phyloP scores from a whole-genome alignment of 768 basidiomycete species.

The Termitomyces sp. region DNA sequence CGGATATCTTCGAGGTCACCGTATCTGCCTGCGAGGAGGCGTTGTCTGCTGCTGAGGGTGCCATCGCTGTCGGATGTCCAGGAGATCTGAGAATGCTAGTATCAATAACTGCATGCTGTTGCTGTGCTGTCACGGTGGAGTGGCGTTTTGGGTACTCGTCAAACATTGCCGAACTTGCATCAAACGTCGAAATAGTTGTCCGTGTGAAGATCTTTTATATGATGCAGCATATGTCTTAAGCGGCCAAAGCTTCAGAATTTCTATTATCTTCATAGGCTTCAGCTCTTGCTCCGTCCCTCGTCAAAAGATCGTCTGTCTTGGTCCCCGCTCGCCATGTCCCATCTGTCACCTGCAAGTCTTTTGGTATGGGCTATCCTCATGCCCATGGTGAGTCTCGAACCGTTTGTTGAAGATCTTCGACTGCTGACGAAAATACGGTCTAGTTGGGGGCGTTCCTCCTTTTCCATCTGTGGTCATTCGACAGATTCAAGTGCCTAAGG shows the following conservation, averaged over 20 bases:
- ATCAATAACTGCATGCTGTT: not conserved
- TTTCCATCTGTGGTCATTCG: constrained; percentile 77
- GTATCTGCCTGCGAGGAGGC: constrained; percentile 79
- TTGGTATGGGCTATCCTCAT: constrained; percentile 62
- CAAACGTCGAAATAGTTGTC: not conserved
- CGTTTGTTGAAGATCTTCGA: not conserved
- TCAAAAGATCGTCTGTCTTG: constrained; percentile 2
- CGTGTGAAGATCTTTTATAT: constrained; percentile 11
- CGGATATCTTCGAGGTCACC: constrained; percentile 81
- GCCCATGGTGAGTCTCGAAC: constrained; percentile 35
- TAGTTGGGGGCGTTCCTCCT: constrained; percentile 61
- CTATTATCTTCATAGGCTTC: not conserved
- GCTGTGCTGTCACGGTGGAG: too few relatives aligned
- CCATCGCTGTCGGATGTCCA: constrained; percentile 13
- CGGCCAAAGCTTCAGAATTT: not conserved
- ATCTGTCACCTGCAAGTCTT: constrained; percentile 42
- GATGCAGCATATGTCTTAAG: not conserved
- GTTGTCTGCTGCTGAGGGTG: constrained; percentile 44
- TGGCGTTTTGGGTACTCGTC: not conserved
- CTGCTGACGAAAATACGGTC: not conserved
- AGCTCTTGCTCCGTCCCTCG: constrained; percentile 7
- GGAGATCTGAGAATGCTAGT: not conserved
- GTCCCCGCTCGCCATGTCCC: not conserved
- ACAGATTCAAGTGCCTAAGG: constrained; percentile 71
- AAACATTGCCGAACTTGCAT: constrained; percentile 9